These are phyloP conservation scores for Fusarium sp. DNA, from an alignment of 2,329 filamentous ascomycete species.

Conservation along the genomic window DNA sequence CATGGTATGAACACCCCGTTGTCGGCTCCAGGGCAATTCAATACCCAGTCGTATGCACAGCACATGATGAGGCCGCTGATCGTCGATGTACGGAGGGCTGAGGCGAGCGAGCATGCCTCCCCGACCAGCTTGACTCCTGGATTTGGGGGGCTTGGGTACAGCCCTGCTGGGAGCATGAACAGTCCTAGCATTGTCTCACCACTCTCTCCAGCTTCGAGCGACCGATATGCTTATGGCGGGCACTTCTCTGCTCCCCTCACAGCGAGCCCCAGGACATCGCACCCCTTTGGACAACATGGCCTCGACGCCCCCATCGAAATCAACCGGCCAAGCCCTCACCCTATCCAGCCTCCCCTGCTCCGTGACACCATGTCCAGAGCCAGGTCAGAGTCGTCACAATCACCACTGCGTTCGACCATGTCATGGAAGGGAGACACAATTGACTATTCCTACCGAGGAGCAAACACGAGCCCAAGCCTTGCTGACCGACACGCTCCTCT, in stretches of 20 bases:
- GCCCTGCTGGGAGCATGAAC: slow-evolving; percentile 62
- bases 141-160: slow-evolving; percentile 75
- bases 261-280: slow-evolving; percentile 61
- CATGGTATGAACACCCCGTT: slow-evolving; percentile 63
- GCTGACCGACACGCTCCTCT: slow-evolving; percentile 61
- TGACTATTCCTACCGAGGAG: slow-evolving; percentile 66
- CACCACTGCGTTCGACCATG: slow-evolving; percentile 69
- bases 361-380: slow-evolving; percentile 68
- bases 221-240: slow-evolving; percentile 65
- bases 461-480: slow-evolving; percentile 59
- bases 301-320: slow-evolving; percentile 60
- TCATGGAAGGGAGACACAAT: slow-evolving; percentile 72
- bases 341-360: slow-evolving; percentile 69
- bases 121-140: slow-evolving; percentile 75
- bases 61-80: slow-evolving; percentile 76
- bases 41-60: slow-evolving; percentile 63
- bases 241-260: slow-evolving; percentile 62
- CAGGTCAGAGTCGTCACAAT: slow-evolving; percentile 69
- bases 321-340: slow-evolving; percentile 60
- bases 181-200: slow-evolving; percentile 69
- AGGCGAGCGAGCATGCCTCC: slow-evolving; percentile 75
- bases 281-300: slow-evolving; percentile 63
- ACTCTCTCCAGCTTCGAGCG: slow-evolving; percentile 65
- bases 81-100: slow-evolving; percentile 74
- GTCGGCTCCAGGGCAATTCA: slow-evolving; percentile 62